These are phyloP conservation scores for Akanthomyces uredinophilus DNA, from an alignment of 2,329 filamentous ascomycete genomes.

Conservation along the genomic window DNA sequence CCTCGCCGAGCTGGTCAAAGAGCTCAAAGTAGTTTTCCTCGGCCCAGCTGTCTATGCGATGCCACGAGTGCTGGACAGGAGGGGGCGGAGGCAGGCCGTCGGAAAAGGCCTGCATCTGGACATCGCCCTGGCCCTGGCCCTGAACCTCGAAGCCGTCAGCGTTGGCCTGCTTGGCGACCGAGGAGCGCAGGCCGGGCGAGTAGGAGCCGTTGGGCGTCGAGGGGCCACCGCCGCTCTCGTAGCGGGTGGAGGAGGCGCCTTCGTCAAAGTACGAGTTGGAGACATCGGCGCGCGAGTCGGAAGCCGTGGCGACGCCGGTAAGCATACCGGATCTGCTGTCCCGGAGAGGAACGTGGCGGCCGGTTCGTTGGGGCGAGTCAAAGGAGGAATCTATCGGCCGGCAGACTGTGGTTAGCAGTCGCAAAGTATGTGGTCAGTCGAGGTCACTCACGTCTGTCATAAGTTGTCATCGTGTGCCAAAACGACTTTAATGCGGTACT, in stretches of 20 bases:
- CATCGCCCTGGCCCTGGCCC: constrained; percentile 69
- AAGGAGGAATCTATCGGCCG: constrained; percentile 69
- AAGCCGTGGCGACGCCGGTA: constrained; percentile 82
- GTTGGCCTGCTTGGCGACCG: constrained; percentile 60
- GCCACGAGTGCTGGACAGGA: constrained; percentile 85
- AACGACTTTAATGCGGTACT: constrained; percentile 76
- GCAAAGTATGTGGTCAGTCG: neutral
- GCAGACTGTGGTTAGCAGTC: constrained; percentile 19
- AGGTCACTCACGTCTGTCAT: constrained; percentile 57
- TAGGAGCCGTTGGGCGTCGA: constrained; percentile 66
- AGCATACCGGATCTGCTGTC: constrained; percentile 77
- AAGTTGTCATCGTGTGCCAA: constrained; percentile 85
- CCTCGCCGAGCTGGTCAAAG: constrained; percentile 87
- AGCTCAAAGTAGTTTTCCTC: constrained; percentile 95
- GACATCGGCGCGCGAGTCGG: constrained; percentile 83
- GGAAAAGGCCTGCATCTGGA: constrained; percentile 93
- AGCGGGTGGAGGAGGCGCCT: constrained; percentile 44
- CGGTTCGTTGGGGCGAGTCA: constrained; percentile 89
- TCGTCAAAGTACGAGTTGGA: constrained; percentile 75
- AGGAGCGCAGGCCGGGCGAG: constrained; percentile 83
- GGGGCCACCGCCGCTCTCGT: constrained; percentile 40
- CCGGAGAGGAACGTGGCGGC: constrained; percentile 81
- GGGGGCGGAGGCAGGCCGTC: constrained; percentile 88
- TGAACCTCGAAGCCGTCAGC: constrained; percentile 65
- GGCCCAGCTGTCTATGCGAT: constrained; percentile 86